Evolutionary conservation across 2,329 filamentous ascomycete genomes (phyloP), one percentile per base, ranked within the genome.

Genomic region (Alternaria arbusti): DNA sequence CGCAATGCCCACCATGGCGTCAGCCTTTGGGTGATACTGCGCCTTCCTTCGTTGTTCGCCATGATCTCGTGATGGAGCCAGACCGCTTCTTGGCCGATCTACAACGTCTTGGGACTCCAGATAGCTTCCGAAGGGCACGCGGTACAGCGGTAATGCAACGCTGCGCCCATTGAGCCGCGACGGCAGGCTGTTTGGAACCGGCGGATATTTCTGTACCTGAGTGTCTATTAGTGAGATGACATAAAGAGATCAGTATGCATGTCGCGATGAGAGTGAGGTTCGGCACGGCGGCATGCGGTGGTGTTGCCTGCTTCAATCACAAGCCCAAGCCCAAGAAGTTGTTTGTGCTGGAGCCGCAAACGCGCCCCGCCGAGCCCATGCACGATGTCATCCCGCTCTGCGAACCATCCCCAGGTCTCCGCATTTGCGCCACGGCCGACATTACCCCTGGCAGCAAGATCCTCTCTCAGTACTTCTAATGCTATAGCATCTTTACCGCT

Each of bases 261-360:
- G 36, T 44, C 6, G 32, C 30, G 30, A 22, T 10, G 6, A 9
- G 8, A 6, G 32, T 43, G 51, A 54, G 22, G 22, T 43, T 43
- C 6, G 44, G 36, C 36, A 40, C 6, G 44, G 43, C 7, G 44
- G 43, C 15, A 36, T 55, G 52, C 20, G 49, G 26, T 30, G 28
- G 20, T 50, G 44, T 17, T 40, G 54, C 25, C 47, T 43, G 44
- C 28, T 10, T 25, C 40, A 12, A n/a, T 23, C 17, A 36, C 49
- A 51, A 22, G 49, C 49, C 10, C 49, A 15, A 25, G 28, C 20
- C 45, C 12, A 13, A 12, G 20, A 25, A 12, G 15, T 25, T 49
- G 28, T 50, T 49, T 17, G 45, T 17, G 44, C 45, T 50, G 55
- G 46, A 58, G 46, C 56, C 56, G 36, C 56, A 58, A 51, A 49